phyloP scores from a whole-genome alignment of 352 stramenopile genomes.

The Phytophthora podocarpi region DNA sequence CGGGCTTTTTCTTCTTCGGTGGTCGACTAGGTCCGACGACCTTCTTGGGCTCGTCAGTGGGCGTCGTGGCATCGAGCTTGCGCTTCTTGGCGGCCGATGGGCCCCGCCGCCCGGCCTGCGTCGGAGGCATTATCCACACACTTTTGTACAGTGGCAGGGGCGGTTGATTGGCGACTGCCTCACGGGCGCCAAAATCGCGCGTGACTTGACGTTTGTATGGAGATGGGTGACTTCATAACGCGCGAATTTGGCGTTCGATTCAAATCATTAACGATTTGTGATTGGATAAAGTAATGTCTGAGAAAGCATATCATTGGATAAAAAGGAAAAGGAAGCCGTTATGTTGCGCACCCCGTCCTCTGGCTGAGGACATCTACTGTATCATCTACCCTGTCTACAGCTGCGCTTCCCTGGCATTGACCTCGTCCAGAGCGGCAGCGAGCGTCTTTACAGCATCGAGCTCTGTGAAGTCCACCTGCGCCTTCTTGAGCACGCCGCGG shows the following conservation, averaged over 20 bases:
- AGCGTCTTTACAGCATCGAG: constrained; percentile 55
- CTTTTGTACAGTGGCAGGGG: neutral
- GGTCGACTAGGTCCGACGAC: constrained; percentile 9
- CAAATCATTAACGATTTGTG: constrained; percentile 1
- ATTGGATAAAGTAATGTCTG: constrained; percentile 30
- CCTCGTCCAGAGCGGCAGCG: constrained; percentile 51
- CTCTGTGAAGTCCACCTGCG: constrained; percentile 67
- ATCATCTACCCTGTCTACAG: constrained; percentile 32
- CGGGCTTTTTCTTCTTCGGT: constrained; percentile 25
- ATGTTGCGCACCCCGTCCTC: no score
- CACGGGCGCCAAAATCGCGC: constrained; percentile 34
- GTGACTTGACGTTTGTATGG: constrained; percentile 32
- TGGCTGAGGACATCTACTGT: neutral
- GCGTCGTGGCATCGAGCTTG: constrained; percentile 15
- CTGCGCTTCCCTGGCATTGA: constrained; percentile 60
- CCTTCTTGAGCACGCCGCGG: constrained; percentile 78
- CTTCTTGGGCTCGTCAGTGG: constrained; percentile 2
- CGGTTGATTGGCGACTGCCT: constrained; percentile 38
- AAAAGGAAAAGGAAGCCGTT: no score
- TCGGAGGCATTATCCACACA: constrained; percentile 20
- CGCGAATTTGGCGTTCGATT: no score
- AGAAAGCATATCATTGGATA: constrained; percentile 17
- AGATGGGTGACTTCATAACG: no score
- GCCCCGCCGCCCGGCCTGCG: constrained; percentile 5
- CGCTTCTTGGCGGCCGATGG: constrained; percentile 27